Conservation (phyloP, 2,329 filamentous ascomycete genomes). For the Ceratocystis cacaofunesta region DNA sequence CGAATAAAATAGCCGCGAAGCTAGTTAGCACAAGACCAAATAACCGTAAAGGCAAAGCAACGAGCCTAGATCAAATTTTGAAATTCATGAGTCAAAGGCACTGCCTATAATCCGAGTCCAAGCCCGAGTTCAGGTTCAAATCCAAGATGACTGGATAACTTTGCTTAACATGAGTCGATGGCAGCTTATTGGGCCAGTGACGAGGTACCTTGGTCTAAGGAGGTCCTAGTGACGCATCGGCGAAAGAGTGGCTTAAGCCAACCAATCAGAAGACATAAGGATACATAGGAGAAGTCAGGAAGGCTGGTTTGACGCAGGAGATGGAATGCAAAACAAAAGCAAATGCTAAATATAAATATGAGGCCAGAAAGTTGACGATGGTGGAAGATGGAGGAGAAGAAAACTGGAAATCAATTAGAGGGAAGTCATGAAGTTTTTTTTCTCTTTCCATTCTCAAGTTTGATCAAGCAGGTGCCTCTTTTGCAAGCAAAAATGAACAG, state of each 20-base stretch:
- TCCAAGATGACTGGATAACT: not conserved
- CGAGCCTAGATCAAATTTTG: not conserved
- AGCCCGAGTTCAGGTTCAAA: not conserved
- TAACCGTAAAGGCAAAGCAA: not conserved
- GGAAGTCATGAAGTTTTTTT: not conserved
- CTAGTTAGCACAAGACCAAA: not conserved
- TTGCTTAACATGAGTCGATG: not conserved
- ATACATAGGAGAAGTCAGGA: not conserved
- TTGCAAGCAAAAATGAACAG: not conserved
- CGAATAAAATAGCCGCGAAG: not conserved
- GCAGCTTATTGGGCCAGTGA: not conserved
- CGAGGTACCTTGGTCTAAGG: not conserved
- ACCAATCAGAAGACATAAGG: slow-evolving; percentile 4
- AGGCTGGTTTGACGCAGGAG: not conserved
- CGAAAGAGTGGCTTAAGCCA: not conserved
- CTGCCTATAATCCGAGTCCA: not conserved
- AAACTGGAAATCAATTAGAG: not conserved
- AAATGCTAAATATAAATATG: not conserved
- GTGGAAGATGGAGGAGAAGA: slow-evolving; percentile 25
- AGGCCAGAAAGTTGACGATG: slow-evolving; percentile 20
- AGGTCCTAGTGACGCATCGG: slow-evolving; percentile 10
- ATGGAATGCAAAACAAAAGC: not conserved
- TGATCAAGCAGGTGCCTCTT: not conserved
- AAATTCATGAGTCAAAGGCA: not conserved
- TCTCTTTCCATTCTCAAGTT: not conserved